Conservation (phyloP, 371 early-diverging fungal species). For the Mortierella sp. region DNA sequence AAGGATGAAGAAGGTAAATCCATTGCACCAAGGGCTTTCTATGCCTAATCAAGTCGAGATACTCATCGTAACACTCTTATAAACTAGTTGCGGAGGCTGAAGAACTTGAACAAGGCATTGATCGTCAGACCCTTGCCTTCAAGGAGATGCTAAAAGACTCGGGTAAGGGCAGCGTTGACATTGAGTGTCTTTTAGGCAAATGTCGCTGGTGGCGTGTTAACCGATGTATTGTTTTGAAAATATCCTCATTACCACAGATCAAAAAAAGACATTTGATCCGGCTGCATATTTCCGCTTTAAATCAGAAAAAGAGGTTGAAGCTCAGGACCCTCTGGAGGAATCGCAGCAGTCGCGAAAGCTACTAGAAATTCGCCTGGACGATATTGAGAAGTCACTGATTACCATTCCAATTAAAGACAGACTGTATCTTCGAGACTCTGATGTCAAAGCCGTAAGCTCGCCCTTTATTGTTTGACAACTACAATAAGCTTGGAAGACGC, state of each 20-base stretch:
- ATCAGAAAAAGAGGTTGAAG: constrained; percentile 50
- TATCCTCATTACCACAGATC: constrained; percentile 17
- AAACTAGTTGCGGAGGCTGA: constrained; percentile 42
- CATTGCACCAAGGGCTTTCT: neutral
- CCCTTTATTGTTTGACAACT: neutral
- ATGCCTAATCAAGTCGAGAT: neutral
- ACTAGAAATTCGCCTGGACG: constrained; percentile 40
- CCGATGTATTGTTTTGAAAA: neutral
- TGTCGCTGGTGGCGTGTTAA: neutral
- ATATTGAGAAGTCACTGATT: constrained; percentile 43
- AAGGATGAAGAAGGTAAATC: constrained; percentile 36
- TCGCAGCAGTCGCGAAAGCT: constrained; percentile 43
- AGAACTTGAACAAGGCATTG: constrained; percentile 52
- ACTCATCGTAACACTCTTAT: neutral
- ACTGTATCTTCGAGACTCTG: constrained; percentile 34
- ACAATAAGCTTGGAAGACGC: neutral
- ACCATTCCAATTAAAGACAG: constrained; percentile 43
- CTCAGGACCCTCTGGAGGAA: constrained; percentile 35
- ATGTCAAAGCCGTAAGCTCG: constrained; percentile 33
- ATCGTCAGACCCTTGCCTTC: constrained; percentile 51
- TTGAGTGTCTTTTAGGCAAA: neutral
- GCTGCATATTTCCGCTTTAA: constrained; percentile 55
- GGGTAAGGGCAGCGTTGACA: constrained; percentile 13
- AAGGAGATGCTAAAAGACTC: constrained; percentile 40
- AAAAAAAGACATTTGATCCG: constrained; percentile 51